Percentiles rank a stretch among this genome's conserved stretches.
Conservation (phyloP, 208 protist species). For the Leishmania martiniquensis region DNA sequence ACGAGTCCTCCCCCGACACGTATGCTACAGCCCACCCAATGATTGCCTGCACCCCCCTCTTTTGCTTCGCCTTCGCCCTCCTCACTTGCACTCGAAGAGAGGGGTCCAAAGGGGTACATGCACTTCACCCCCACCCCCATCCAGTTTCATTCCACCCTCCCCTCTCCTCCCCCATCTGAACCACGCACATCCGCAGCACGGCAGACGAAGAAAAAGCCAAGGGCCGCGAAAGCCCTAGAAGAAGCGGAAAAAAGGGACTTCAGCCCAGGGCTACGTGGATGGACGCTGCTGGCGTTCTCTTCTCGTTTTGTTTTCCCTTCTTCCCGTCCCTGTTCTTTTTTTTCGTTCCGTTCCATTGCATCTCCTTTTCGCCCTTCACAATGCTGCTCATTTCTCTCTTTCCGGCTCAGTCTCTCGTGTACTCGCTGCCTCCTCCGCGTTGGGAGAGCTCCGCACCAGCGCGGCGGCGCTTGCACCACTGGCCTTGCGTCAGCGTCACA, state of each 20-base stretch:
- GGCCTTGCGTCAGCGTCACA: background rate
- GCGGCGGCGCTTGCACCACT: background rate
- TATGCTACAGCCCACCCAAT: background rate
- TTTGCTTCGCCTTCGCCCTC: background rate
- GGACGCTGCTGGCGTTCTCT: background rate
- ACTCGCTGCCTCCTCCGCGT: background rate
- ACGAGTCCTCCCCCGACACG: background rate
- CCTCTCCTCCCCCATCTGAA: too few relatives aligned
- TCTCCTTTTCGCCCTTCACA: too few relatives aligned
- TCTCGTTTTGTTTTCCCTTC: background rate
- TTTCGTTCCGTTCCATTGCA: too few relatives aligned
- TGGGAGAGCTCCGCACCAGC: background rate
- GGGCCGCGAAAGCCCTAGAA: too few relatives aligned
- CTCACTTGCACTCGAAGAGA: background rate
- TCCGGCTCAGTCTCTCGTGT: too few relatives aligned
- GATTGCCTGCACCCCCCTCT: background rate
- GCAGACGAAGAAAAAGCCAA: too few relatives aligned
- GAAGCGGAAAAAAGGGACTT: background rate
- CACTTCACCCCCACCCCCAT: background rate
- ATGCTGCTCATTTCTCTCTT: too few relatives aligned
- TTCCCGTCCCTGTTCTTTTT: too few relatives aligned
- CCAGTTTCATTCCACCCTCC: too few relatives aligned
- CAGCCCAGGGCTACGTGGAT: too few relatives aligned
- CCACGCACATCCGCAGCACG: too few relatives aligned
- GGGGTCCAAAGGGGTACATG: background rate